Conservation (phyloP, 140 eudicot species). For the Erigeron philadelphicus region DNA sequence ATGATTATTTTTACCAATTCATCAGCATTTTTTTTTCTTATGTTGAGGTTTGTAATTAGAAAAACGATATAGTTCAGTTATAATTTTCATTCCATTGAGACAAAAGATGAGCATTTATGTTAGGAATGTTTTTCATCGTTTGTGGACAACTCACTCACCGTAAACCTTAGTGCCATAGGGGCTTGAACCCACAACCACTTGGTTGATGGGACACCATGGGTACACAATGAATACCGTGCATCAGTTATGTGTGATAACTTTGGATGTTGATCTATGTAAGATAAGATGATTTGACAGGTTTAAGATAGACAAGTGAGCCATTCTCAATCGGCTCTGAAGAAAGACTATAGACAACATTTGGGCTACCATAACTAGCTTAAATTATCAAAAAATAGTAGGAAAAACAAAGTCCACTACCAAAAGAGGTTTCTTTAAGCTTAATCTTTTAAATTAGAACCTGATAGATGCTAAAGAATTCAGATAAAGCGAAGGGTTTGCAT, state of each 20-base stretch:
- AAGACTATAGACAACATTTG: neutral
- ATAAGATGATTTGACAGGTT: neutral
- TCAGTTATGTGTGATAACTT: slow-evolving; percentile 9
- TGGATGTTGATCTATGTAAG: slow-evolving; percentile 1
- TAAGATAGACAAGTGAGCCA: neutral
- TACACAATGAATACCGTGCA: too few species aligned
- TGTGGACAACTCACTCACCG: too few species aligned
- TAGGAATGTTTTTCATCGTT: neutral
- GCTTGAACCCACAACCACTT: too few species aligned
- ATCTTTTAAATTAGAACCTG: slow-evolving; percentile 12
- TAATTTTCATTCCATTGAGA: neutral
- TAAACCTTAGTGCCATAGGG: too few species aligned
- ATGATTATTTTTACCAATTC: slow-evolving; percentile 3
- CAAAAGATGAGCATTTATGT: neutral
- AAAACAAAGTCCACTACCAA: slow-evolving; percentile 15
- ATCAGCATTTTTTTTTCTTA: neutral
- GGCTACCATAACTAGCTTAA: slow-evolving; percentile 4
- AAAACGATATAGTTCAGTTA: neutral
- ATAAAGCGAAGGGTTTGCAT: slow-evolving; percentile 25
- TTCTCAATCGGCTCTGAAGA: neutral
- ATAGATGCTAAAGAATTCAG: slow-evolving; percentile 16
- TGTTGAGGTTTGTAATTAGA: neutral
- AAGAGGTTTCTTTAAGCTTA: slow-evolving; percentile 20
- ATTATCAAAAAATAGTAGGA: neutral
- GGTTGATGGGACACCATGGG: too few species aligned